Base-by-base conservation (phyloP, 2,329 filamentous ascomycete genomes). In the Cadophora gregata region DNA sequence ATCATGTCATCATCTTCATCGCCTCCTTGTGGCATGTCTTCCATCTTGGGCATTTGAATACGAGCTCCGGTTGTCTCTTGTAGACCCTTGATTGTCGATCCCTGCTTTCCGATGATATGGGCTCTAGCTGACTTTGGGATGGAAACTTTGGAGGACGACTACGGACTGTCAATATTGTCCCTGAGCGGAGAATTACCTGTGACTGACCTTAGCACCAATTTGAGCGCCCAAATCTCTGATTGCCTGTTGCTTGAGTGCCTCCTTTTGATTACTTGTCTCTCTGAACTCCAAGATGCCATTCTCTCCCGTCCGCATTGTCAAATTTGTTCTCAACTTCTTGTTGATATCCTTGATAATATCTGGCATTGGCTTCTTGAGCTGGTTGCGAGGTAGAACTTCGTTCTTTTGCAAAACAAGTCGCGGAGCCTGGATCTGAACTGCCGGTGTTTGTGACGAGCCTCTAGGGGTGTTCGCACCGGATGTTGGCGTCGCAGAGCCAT, bases 331-430 rank as follows among this genome's bases (percentile, higher is more conserved):
- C 68, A 93, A 97, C 77, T 91, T 92, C 80, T 91, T 92, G 81
- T 97, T 97, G 80, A 98, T 92, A 71, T 97, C 93, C 77, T 93
- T 92, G 76, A 97, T 83, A 71, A 96, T 90, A 72, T 98, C 95
- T 36, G 88, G 83, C 61, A 97, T 84, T 8, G 95, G 93, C 73
- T 93, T 93, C 84, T 92, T 96, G 75, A 97, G 83, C 78, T 97
- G 89, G 67, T 82, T 83, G 51, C 90, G 88, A 21, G 93, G 90
- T 56, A 92, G 85, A 77, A 98, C 87, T 77, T 96, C 70, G 9
- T 71, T 90, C 55, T 89, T 86, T 9, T 91, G 88, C 63, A 90
- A 88, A 67, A 97, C 85, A 29, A 87, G 85, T 71, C 96, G 72
- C 89, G 88, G 79, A 93, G 90, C 75, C 92, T 92, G 65, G 71